Percentiles rank a stretch among this genome's conserved stretches.
Evolutionary conservation across 2,329 filamentous ascomycete species (phyloP).

Genomic region (Scedosporium apiospermum): DNA sequence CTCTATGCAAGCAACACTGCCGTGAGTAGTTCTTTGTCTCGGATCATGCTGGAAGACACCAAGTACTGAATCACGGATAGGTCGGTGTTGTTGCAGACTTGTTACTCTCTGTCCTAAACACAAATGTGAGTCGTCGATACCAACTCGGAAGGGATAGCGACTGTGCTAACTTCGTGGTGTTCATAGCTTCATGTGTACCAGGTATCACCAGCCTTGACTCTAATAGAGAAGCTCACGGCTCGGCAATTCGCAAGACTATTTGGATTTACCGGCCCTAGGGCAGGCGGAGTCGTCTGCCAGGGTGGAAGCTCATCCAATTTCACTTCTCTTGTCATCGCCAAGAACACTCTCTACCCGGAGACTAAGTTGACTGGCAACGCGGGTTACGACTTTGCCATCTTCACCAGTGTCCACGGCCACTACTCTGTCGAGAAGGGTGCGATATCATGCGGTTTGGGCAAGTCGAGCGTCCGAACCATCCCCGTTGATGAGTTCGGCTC

Average conservation of each 20-base stretch:
- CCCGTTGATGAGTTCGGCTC: conserved; percentile 62
- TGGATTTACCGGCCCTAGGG: conserved; percentile 60
- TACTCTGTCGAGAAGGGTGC: conserved; percentile 93
- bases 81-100: conserved; percentile 80
- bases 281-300: conserved; percentile 68
- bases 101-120: conserved; percentile 78
- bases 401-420: conserved; percentile 84
- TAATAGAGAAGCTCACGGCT: conserved; percentile 80
- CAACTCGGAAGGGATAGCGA: background rate
- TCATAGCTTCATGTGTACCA: conserved; percentile 75
- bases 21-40: conserved; percentile 28
- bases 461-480: conserved; percentile 61
- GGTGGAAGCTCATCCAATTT: conserved; percentile 81
- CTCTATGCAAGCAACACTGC: conserved; percentile 86
- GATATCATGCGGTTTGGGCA: conserved; percentile 80
- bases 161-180: too few species aligned
- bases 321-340: conserved; percentile 75
- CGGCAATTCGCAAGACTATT: conserved; percentile 65
- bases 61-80: conserved; percentile 23
- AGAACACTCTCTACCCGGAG: conserved; percentile 73
- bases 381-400: conserved; percentile 60
- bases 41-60: background rate
- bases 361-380: conserved; percentile 67
- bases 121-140: conserved; percentile 51
- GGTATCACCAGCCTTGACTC: conserved; percentile 78